A percentile compares a stretch with the other conserved stretches of the same genome.
Evolutionary conservation across 495 filamentous ascomycete genomes (phyloP).

Genomic region (Penicillium ochrochloron): DNA sequence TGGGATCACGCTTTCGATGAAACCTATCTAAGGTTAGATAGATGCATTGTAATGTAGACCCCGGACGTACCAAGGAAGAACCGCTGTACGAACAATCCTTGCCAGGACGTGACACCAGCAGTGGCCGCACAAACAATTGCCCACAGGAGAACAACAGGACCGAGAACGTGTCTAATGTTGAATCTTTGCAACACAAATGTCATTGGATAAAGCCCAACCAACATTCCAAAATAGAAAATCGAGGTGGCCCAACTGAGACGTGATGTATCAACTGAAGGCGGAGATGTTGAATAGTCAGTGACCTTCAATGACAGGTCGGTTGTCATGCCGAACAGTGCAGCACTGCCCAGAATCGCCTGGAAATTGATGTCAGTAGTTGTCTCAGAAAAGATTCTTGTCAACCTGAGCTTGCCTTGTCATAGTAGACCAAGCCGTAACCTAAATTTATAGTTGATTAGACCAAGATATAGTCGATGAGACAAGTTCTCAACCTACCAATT

Average conservation of each 20-base stretch:
- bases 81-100: constrained; percentile 68
- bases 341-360: constrained; percentile 73
- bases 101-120: constrained; percentile 65
- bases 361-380: constrained; percentile 4
- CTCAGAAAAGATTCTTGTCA: not conserved
- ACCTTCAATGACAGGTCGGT: constrained; percentile 62
- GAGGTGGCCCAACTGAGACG: constrained; percentile 76
- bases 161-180: constrained; percentile 63
- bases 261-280: constrained; percentile 61
- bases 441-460: not conserved
- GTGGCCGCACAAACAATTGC: constrained; percentile 69
- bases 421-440: constrained; percentile 75
- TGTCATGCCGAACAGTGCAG: constrained; percentile 76
- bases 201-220: constrained; percentile 74
- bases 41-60: not conserved
- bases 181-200: constrained; percentile 70
- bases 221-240: constrained; percentile 80
- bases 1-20: constrained; percentile 69
- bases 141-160: constrained; percentile 68
- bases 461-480: not conserved
- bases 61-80: constrained; percentile 63
- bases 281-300: constrained; percentile 55
- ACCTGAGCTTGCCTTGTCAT: constrained; percentile 64
- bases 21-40: constrained; percentile 43
- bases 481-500: constrained; percentile 48